Evolutionary conservation across 2,329 filamentous ascomycete genomes (phyloP).

Genomic region (Alternaria dauci): DNA sequence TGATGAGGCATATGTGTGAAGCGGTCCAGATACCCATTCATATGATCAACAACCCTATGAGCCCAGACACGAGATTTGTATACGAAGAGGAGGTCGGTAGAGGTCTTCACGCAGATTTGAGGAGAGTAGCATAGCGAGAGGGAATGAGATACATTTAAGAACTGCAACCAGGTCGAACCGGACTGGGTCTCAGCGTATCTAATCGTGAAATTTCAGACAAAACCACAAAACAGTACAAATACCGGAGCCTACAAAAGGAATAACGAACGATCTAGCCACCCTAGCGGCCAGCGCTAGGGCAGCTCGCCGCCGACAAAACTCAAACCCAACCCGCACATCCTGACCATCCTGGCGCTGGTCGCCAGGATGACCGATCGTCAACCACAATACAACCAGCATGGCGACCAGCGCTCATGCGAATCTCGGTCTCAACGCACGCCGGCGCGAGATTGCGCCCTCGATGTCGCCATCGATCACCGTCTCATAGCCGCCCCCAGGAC

Average conservation of each 20-base stretch:
- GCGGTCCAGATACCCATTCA: constrained; percentile 20
- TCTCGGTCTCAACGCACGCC: constrained; percentile 9
- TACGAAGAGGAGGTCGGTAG: constrained; percentile 40
- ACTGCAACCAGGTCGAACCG: not conserved
- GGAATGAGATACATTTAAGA: constrained; percentile 3
- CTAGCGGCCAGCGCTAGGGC: not conserved
- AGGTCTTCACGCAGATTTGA: constrained; percentile 23
- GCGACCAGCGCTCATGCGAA: constrained; percentile 16
- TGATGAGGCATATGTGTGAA: constrained; percentile 27
- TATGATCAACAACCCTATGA: constrained; percentile 29
- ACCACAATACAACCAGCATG: not conserved
- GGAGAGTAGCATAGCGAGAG: not conserved
- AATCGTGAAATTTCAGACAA: not conserved
- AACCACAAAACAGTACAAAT: not conserved
- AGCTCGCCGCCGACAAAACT: not conserved
- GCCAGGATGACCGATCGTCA: not conserved
- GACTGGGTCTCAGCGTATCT: not conserved
- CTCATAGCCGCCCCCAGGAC: constrained; percentile 12
- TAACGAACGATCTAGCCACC: not conserved
- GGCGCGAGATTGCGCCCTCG: constrained; percentile 10
- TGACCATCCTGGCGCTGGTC: not conserved
- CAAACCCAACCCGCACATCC: not conserved
- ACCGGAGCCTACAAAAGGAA: not conserved
- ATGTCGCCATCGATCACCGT: constrained; percentile 14
- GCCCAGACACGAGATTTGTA: constrained; percentile 30